These are phyloP conservation scores for Rubia yunnanensis DNA, from an alignment of 257 asterid genomes.

Conservation along the genomic window DNA sequence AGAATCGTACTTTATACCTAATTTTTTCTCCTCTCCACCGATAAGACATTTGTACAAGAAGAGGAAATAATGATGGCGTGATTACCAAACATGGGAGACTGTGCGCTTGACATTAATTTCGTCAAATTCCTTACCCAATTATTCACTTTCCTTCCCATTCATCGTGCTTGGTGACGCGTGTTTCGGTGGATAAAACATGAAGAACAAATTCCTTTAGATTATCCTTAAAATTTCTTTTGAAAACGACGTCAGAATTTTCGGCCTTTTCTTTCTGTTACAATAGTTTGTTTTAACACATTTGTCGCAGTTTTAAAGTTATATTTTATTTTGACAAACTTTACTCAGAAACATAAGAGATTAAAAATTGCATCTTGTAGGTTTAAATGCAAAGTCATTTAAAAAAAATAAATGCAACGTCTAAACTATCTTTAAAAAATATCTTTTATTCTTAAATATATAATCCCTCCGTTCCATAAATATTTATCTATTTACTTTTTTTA, in stretches of 20 bases:
- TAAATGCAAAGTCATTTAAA: no score
- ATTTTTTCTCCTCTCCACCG: not conserved
- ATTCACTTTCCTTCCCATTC: not conserved
- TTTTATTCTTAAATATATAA: no score
- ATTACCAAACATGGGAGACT: constrained; percentile 2
- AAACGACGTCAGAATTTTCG: not conserved
- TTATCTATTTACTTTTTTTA: no score
- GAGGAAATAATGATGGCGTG: constrained; percentile 6
- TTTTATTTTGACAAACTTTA: no score
- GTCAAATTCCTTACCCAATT: not conserved
- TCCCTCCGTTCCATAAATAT: no score
- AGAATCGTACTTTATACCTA: constrained; percentile 11
- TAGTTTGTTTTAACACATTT: no score
- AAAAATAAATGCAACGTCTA: no score
- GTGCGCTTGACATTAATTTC: not conserved
- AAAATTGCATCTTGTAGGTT: no score
- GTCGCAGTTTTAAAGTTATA: no score
- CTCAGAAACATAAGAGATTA: no score
- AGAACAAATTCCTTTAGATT: not conserved
- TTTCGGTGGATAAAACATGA: not conserved
- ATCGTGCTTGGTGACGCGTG: not conserved
- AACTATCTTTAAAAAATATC: no score
- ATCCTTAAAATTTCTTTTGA: not conserved
- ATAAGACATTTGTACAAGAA: not conserved
- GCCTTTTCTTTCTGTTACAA: not conserved